Percentiles rank a stretch among this genome's conserved stretches.
Conservation (phyloP, 805 yeast species). For the Huiozyma naganishii region DNA sequence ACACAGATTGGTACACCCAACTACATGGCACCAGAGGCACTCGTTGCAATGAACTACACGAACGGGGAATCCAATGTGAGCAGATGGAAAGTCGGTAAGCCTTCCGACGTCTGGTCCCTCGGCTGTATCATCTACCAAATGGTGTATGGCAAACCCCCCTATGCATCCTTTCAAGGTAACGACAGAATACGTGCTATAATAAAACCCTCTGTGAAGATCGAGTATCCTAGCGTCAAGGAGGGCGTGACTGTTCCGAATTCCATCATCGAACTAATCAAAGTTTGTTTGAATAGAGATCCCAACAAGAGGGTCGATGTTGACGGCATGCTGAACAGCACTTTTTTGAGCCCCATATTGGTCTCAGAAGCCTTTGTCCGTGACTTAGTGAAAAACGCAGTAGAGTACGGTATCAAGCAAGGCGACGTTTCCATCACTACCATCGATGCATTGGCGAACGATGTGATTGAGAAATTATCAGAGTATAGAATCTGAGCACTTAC, state of each 20-base stretch:
- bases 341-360: conserved; percentile 65
- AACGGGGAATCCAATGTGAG: conserved; percentile 7
- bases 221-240: conserved; percentile 59
- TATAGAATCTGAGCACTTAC: conserved; percentile 13
- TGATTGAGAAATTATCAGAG: conserved; percentile 38
- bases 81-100: conserved; percentile 75
- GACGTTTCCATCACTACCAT: conserved; percentile 34
- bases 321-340: conserved; percentile 50
- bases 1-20: conserved; percentile 92
- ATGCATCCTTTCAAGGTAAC: conserved; percentile 65
- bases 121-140: conserved; percentile 94
- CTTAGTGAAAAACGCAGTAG: conserved; percentile 65
- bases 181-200: conserved; percentile 75
- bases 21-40: conserved; percentile 96
- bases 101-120: conserved; percentile 96
- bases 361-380: conserved; percentile 56
- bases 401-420: conserved; percentile 49
- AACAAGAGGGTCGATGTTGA: conserved; percentile 51
- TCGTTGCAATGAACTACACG: conserved; percentile 43
- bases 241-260: conserved; percentile 50
- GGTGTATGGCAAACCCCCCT: conserved; percentile 90
- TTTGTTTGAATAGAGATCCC: conserved; percentile 67
- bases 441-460: conserved; percentile 42
- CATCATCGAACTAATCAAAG: conserved; percentile 58
- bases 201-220: conserved; percentile 67